phyloP scores from a whole-genome alignment of 805 yeast species.

The Candida hispaniensis region DNA sequence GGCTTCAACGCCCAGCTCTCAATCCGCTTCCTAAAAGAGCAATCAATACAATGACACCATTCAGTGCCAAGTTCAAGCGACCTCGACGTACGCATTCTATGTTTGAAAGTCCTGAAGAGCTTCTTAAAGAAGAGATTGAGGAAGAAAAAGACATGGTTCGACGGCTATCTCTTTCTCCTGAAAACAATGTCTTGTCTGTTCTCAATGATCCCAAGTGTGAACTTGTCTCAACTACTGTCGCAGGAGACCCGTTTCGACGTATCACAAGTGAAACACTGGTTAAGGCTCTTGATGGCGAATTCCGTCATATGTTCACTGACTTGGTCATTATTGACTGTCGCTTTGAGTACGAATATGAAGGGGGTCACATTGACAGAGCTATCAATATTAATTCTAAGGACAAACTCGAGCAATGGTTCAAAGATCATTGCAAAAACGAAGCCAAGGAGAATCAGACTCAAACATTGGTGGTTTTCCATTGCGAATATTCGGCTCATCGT shows the following conservation, averaged over 20 bases:
- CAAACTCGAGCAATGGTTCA: constrained; percentile 51
- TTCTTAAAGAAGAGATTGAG: constrained; percentile 31
- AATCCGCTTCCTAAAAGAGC: constrained; percentile 11
- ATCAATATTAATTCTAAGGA: constrained; percentile 62
- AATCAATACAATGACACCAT: constrained; percentile 11
- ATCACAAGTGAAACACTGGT: constrained; percentile 50
- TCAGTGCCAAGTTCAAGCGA: constrained; percentile 14
- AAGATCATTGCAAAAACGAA: constrained; percentile 21
- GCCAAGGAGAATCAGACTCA: constrained; percentile 23
- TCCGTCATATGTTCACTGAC: constrained; percentile 43
- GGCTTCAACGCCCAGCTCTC: constrained; percentile 8
- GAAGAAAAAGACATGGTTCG: constrained; percentile 26
- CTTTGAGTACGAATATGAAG: constrained; percentile 81
- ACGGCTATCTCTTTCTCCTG: constrained; percentile 19
- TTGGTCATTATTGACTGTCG: constrained; percentile 72
- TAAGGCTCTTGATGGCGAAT: constrained; percentile 47
- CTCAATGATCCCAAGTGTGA: constrained; percentile 22
- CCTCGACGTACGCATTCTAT: constrained; percentile 54
- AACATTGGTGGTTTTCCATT: constrained; percentile 70
- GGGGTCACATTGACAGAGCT: constrained; percentile 87
- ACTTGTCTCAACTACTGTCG: constrained; percentile 36
- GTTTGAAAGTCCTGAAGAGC: constrained; percentile 49
- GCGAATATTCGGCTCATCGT: constrained; percentile 85
- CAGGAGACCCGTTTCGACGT: constrained; percentile 58
- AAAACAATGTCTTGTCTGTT: constrained; percentile 20